Base-by-base conservation (phyloP, 2,329 filamentous ascomycete genomes). In the Scedosporium apiospermum region DNA sequence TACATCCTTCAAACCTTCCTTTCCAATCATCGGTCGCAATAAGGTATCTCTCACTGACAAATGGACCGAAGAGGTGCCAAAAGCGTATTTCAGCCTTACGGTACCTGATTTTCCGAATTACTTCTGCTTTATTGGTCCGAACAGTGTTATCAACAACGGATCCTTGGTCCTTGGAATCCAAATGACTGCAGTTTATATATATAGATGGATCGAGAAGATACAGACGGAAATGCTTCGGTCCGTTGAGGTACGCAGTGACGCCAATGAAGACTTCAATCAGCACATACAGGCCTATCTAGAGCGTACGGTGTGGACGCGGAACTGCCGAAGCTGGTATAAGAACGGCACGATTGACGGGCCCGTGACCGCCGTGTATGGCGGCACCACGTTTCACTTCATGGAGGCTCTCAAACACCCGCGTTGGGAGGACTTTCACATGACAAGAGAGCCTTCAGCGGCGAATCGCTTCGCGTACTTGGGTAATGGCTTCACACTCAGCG, bases 311-410 rank as follows among this genome's bases (percentile, higher is more conserved):
- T 72, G 87, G 63, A 77, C 79, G 0, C 83, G 87, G 61, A 82
- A 83, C 63, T 91, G 88, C 70, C 84, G 82, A 49, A 88, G 84
- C 0, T 91, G 88, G 88, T 88, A 88, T 64, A 91, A 91, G 64
- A 84, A 87, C 12, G 85, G 84, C 0, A 74, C 74, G 4, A 81
- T 86, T 0, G 88, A 87, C 0, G 81, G 78, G 0, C 76, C 86
- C 3, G 84, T 91, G 23, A 85, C 89, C 65, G 88, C 87, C 0
- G 70, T 89, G 6, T 91, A 88, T 82, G 88, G 88, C 0, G 88
- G 88, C 0, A 88, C 84, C 66, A 86, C 86, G 1, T 77, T 81
- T 0, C 85, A 88, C 67, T 74, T 85, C 41, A 86, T 85, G 3
- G 78, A 83, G 16, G 77, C 87, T 7, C 76, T 85, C 23, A 72